A percentile compares a stretch with the other conserved stretches of the same genome.
phyloP scores from a whole-genome alignment of 139 green algal species.

The Micractinium conductrix region DNA sequence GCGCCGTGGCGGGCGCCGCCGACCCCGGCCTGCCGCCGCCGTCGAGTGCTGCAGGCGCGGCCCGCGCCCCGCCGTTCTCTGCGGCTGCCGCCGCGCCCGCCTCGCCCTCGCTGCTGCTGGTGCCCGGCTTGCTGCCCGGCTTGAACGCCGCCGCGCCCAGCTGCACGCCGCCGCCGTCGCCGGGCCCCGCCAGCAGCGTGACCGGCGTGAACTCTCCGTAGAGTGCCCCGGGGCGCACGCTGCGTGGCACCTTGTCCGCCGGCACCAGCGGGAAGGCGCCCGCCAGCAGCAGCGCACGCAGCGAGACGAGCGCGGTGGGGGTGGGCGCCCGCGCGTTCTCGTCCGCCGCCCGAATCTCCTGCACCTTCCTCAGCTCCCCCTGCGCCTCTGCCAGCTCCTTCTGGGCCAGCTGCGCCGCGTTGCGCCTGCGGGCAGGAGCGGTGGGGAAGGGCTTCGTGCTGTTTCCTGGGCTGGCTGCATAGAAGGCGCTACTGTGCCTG shows the following conservation, averaged over 20 bases:
- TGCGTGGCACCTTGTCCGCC: conserved; percentile 34
- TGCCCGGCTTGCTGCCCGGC: no score
- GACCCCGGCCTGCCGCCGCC: conserved; percentile 16
- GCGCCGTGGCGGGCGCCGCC: neutral
- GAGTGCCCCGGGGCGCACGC: conserved; percentile 10
- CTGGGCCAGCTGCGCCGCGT: conserved; percentile 37
- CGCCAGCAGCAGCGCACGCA: conserved; percentile 48
- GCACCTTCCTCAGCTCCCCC: conserved; percentile 36
- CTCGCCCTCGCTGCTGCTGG: no score
- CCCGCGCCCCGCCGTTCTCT: neutral
- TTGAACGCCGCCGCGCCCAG: neutral
- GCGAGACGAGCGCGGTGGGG: conserved; percentile 1
- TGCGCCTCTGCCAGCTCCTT: conserved; percentile 48
- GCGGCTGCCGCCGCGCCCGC: neutral
- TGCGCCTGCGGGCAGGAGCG: conserved; percentile 4
- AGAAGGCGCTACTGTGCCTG: neutral
- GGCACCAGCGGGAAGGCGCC: conserved; percentile 51
- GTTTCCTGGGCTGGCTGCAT: no score
- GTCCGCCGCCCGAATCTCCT: conserved; percentile 25
- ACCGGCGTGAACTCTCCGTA: conserved; percentile 50
- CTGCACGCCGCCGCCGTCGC: neutral
- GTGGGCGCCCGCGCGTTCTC: neutral
- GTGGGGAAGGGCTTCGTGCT: neutral
- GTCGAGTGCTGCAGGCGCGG: neutral
- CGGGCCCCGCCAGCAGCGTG: conserved; percentile 24